Conservation (phyloP, 495 filamentous ascomycete species). For the Thermothielavioides terrestris region DNA sequence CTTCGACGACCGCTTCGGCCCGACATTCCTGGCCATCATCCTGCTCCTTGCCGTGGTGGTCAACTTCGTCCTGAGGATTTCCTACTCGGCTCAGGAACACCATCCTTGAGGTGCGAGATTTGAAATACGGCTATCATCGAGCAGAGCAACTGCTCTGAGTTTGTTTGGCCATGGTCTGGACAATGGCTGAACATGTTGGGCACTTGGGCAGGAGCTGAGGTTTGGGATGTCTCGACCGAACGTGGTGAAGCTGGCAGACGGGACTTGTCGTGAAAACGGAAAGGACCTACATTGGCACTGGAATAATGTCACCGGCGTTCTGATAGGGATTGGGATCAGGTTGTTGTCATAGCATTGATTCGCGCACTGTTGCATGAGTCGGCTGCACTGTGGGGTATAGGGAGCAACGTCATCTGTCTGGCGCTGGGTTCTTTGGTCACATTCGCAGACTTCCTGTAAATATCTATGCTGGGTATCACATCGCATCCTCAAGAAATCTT, state of each 20-base stretch:
- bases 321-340: neutral
- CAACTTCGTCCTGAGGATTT: constrained; percentile 85
- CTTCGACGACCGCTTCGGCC: constrained; percentile 92
- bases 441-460: neutral
- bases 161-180: too few relatives aligned
- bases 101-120: constrained; percentile 15
- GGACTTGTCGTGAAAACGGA: neutral
- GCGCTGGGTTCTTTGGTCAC: neutral
- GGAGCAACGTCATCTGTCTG: too few relatives aligned
- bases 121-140: neutral
- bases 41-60: constrained; percentile 79
- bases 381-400: too few relatives aligned
- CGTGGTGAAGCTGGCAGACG: neutral
- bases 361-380: too few relatives aligned
- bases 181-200: neutral
- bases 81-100: constrained; percentile 35
- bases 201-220: neutral
- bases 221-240: neutral
- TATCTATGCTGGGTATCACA: constrained; percentile 2
- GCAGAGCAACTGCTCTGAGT: too few relatives aligned
- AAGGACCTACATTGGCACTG: constrained; percentile 3
- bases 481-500: neutral
- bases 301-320: neutral
- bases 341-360: neutral
- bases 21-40: constrained; percentile 77